Evolutionary conservation across 345 rosid species (phyloP).

Genomic region (Sonneratia alba): DNA sequence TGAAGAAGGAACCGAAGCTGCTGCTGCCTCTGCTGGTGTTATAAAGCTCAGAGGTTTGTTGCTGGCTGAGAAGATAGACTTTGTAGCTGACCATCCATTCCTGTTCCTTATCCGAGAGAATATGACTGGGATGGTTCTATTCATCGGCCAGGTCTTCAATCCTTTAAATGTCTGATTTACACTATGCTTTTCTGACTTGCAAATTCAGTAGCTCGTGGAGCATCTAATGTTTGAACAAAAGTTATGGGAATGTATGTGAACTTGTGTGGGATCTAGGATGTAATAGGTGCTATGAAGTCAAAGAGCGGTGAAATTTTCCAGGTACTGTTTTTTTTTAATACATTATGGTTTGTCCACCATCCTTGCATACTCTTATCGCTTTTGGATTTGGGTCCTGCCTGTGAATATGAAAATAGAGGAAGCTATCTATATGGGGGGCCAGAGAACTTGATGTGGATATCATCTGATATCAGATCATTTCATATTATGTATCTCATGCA

Average conservation of each 20-base stretch:
- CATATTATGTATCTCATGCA: no score
- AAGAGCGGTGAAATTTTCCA: neutral
- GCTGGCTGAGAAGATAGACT: constrained; percentile 7
- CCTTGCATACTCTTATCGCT: neutral
- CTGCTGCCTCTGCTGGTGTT: constrained; percentile 17
- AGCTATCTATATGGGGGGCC: no score
- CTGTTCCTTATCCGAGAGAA: constrained; percentile 13
- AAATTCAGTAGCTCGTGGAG: neutral
- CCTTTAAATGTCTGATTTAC: constrained; percentile 3
- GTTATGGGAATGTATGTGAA: no score
- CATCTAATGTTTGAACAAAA: no score
- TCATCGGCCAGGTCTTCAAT: constrained; percentile 14
- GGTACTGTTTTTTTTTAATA: neutral
- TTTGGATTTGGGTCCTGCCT: no score
- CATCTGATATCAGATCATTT: no score
- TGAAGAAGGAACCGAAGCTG: constrained; percentile 17
- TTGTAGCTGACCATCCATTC: constrained; percentile 14
- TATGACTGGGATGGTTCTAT: constrained; percentile 8
- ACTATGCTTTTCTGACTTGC: neutral
- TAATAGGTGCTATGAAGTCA: neutral
- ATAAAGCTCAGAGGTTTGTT: neutral
- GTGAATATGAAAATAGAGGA: no score
- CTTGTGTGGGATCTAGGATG: neutral
- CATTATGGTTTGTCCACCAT: neutral
- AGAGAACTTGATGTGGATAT: no score